phyloP scores from a whole-genome alignment of 495 filamentous ascomycete genomes.

The Daldinia grandis region DNA sequence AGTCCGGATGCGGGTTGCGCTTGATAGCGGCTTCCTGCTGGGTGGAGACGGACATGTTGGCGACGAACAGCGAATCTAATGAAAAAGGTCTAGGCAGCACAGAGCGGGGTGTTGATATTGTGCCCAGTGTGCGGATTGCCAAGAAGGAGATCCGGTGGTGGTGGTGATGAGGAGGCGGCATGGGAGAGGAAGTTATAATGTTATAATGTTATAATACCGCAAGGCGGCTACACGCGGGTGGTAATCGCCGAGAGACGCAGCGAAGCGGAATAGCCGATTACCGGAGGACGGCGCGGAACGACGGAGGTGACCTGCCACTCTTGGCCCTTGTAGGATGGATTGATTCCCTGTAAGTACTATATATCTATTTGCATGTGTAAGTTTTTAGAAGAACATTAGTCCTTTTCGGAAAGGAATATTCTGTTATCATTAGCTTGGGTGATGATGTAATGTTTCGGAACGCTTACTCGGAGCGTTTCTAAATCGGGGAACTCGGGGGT shows the following conservation, averaged over 20 bases:
- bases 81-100: not conserved
- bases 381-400: not conserved
- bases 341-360: not conserved
- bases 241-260: not conserved
- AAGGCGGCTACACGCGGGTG: conserved; percentile 20
- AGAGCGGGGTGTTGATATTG: conserved; percentile 11
- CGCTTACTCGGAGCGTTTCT: not conserved
- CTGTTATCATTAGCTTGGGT: not conserved
- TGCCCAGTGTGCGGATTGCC: conserved; percentile 8
- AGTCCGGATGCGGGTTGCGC: conserved; percentile 76
- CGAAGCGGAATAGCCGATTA: not conserved
- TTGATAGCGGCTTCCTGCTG: conserved; percentile 57
- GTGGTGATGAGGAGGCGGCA: not conserved
- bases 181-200: conserved; percentile 2
- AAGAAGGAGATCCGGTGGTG: not conserved
- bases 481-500: not conserved
- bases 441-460: not conserved
- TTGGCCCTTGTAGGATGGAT: not conserved
- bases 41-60: conserved; percentile 49
- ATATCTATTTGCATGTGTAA: not conserved
- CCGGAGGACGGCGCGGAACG: not conserved
- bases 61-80: not conserved
- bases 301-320: not conserved
- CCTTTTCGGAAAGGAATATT: not conserved
- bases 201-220: conserved; percentile 18